Evolutionary conservation across 768 basidiomycete genomes (phyloP), one percentile per base, ranked within the genome.

Genomic region (Leccinum imitatum): DNA sequence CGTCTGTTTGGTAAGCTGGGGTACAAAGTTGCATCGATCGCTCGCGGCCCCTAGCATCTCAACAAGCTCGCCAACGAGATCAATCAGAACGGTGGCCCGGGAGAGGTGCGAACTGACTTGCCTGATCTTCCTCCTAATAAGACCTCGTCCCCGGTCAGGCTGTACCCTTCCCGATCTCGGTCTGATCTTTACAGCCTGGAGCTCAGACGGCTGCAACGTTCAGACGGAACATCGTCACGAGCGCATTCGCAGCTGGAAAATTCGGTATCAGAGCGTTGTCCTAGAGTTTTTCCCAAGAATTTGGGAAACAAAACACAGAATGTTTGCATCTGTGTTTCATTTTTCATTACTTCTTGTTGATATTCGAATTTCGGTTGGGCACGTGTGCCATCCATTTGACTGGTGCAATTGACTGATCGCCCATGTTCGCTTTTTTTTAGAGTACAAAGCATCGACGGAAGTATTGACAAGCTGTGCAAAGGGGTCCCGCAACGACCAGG

Each of bases 251-350:
- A 4, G 83, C 86, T 3, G 82, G 82, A 0, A 90, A 90, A 68
- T 82, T 81, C 54, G 89, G 82, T 4, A 35, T 84, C 37, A 76
- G 89, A 47, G 85, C 84, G 0, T 76, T 91, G 50, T 82, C 83
- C 0, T 88, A 91, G 74, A 88, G 87, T 64, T 71, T 90, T 65
- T 82, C 84, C 8, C 89, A 90, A 71, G 89, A 91, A 67, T 90
- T 89, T 67, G 84, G 84, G 23, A 85, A 85, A 70, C 75, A 89
- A 44, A 85, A 89, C 67, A 89, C 67, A 90, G 90, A 53, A 91
- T 71, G 89, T 86, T 19, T 54, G 79, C 63, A 4, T 50, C 25
- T 6, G 0, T 1, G n/a, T 44, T 33, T 19, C 14, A 9, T 30
- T 39, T 50, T 14, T 3, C 10, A 23, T 37, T 6, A 19, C 19